phyloP scores from a whole-genome alignment of 495 filamentous ascomycete species.

The Cercophora samala region DNA sequence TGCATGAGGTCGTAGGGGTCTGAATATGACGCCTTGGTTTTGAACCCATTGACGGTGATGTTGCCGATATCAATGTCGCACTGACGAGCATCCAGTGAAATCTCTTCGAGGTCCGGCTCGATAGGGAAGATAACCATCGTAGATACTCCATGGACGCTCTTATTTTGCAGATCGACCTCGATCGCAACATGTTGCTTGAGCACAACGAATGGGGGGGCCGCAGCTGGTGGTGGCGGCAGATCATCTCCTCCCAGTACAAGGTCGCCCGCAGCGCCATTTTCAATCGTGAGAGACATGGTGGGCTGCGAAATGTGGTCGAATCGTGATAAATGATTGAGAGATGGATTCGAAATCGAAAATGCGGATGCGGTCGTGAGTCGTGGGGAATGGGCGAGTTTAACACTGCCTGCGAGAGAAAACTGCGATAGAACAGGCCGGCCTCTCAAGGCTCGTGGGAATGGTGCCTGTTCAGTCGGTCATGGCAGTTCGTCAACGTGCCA shows the following conservation, averaged over 20 bases:
- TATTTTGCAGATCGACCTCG: conserved; percentile 77
- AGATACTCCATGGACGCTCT: conserved; percentile 71
- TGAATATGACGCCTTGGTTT: conserved; percentile 57
- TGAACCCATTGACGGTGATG: conserved; percentile 69
- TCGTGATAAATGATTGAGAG: not conserved
- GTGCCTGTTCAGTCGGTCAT: conserved; percentile 19
- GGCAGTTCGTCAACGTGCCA: conserved; percentile 9
- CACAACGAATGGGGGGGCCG: conserved; percentile 45
- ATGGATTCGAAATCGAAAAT: not conserved
- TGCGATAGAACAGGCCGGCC: conserved; percentile 5
- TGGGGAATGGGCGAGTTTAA: not conserved
- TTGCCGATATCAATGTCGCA: conserved; percentile 61
- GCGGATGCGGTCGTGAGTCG: not conserved
- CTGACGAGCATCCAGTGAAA: conserved; percentile 83
- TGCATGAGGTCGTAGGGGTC: conserved; percentile 69
- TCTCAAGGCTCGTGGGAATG: conserved; percentile 15
- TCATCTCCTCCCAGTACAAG: conserved; percentile 9
- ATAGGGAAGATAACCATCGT: conserved; percentile 75
- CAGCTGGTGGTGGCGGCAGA: conserved; percentile 2
- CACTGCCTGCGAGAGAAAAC: not conserved
- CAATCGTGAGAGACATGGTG: conserved; percentile 15
- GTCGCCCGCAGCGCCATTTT: conserved; percentile 14
- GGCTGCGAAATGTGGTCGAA: not conserved
- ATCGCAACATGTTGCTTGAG: conserved; percentile 82
- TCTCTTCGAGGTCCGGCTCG: conserved; percentile 59